A percentile compares a stretch with the other conserved stretches of the same genome.
Conservation (phyloP, 768 basidiomycete species). For the Megacollybia marginata region DNA sequence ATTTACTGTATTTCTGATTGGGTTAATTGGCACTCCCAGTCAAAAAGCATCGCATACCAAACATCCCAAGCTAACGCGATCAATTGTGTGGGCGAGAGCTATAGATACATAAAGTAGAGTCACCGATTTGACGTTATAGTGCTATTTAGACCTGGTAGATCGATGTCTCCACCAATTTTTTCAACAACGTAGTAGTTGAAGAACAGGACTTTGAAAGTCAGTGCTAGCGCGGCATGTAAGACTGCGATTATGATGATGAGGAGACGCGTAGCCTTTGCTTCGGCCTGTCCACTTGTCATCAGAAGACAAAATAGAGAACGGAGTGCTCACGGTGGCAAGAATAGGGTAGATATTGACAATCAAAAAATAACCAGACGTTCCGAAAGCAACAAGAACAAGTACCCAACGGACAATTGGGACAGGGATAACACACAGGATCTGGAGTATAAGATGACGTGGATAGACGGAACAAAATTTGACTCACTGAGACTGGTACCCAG, state of each 20-base stretch:
- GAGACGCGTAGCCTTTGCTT: constrained; percentile 79
- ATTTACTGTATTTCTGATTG: no score
- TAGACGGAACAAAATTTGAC: constrained; percentile 16
- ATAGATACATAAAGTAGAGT: no score
- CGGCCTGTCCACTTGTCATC: constrained; percentile 44
- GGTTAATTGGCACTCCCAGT: no score
- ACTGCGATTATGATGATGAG: constrained; percentile 69
- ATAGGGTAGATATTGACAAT: constrained; percentile 83
- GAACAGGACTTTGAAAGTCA: constrained; percentile 79
- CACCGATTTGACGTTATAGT: no score
- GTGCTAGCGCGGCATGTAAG: constrained; percentile 73
- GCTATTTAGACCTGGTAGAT: background rate
- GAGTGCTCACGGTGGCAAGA: constrained; percentile 61
- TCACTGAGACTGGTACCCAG: constrained; percentile 83
- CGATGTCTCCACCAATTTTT: constrained; percentile 27
- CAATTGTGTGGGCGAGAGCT: no score
- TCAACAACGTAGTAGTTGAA: constrained; percentile 45
- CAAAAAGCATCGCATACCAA: no score
- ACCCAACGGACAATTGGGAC: constrained; percentile 78
- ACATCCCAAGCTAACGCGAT: no score
- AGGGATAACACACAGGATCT: constrained; percentile 85
- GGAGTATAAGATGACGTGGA: background rate
- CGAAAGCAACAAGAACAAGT: constrained; percentile 65
- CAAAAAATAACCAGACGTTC: constrained; percentile 84
- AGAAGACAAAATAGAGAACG: background rate